Evolutionary conservation across 176 grass and related monocot species (phyloP), one percentile per base, ranked within the genome.

Genomic region (Zoysia japonica): DNA sequence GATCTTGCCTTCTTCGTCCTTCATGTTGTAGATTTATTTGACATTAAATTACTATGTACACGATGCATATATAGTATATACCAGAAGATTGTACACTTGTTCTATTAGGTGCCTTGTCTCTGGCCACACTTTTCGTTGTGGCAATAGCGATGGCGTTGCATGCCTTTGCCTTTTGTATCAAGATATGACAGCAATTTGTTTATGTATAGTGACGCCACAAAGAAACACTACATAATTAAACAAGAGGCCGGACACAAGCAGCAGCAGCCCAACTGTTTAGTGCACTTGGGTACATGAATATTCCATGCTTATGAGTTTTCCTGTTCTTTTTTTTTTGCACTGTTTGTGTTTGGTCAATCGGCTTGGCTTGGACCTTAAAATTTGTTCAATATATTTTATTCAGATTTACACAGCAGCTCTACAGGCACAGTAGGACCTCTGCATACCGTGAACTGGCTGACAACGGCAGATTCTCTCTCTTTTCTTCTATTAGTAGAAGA

Each of bases 121-220:
- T 67, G 17, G 47, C 76, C 42, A 50, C 20, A 9, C 45, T 17
- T 75, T 70, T 48, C 63, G 44, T 37, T 59, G 42, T 73, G 56
- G 71, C 70, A 14, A 62, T 28, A 35, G 82, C 14, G 63, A 68
- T 61, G 79, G 9, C 49, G 4, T 38, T 40, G 53, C 17, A 70
- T 70, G 83, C 77, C 20, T 37, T 1, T 15, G 42, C 12, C 56
- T 89, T 77, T 35, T 7, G 50, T 67, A 41, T 41, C 73, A 72
- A 61, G 87, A 89, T 85, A 80, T 72, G 78, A 84, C 38, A 82
- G 74, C 66, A 54, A 78, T 67, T 61, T 67, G 72, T 17, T 71
- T 70, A 71, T 48, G 54, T 75, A 84, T 28, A 77, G 77, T 67
- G 66, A 81, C 59, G 43, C 87, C 87, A 46, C 36, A 72, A 76